These are phyloP conservation scores for Pestalotiopsis sp. DNA, from an alignment of 2,329 filamentous ascomycete species.

Conservation along the genomic window DNA sequence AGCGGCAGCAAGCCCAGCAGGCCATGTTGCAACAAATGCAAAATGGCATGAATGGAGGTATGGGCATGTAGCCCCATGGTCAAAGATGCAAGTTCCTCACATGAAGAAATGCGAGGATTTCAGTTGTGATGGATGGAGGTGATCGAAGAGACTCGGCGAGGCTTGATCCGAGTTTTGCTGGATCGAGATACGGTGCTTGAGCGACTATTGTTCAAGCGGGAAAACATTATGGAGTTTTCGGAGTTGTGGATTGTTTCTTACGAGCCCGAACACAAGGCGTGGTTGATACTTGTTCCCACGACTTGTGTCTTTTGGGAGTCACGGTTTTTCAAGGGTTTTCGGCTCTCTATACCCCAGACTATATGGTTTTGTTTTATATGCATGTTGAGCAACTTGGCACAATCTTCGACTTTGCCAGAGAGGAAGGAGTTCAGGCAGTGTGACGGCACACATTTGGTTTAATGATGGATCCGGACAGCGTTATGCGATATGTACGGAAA, in stretches of 20 bases:
- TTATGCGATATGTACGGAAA: not conserved
- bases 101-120: too few species aligned
- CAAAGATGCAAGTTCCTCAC: too few species aligned
- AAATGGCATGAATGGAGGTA: constrained; percentile 48
- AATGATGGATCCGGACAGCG: not conserved
- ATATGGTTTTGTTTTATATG: not conserved
- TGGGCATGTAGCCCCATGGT: constrained; percentile 20
- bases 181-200: not conserved
- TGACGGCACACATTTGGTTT: not conserved
- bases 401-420: not conserved
- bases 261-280: not conserved
- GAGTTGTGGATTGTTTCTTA: not conserved
- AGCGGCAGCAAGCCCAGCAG: constrained; percentile 23
- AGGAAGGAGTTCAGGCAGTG: not conserved
- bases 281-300: not conserved
- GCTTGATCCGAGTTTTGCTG: too few species aligned
- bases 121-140: not conserved
- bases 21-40: constrained; percentile 41
- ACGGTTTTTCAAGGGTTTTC: not conserved
- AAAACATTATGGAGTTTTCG: not conserved
- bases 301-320: not conserved
- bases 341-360: not conserved
- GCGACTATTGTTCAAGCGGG: not conserved
- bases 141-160: too few species aligned
- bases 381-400: not conserved